Percentiles rank a stretch among this genome's conserved stretches.
Evolutionary conservation across 2,329 filamentous ascomycete genomes (phyloP).

Genomic region (Chalaropsis thielavioides): DNA sequence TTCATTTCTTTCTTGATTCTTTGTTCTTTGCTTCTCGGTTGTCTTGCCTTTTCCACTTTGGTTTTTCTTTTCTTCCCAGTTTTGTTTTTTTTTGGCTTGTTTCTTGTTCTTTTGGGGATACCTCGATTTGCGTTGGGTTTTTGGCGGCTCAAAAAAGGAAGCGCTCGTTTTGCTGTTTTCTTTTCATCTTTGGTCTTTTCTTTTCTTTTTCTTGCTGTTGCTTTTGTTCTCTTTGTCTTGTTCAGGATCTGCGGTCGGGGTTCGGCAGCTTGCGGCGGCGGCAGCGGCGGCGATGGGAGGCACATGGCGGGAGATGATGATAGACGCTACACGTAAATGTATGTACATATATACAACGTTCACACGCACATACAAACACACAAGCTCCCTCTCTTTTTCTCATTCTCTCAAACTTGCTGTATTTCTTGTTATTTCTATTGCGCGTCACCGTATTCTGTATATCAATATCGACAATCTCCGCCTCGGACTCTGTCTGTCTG

Average conservation of each 20-base stretch:
- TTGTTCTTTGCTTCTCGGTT: constrained; percentile 8
- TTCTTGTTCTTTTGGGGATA: constrained; percentile 16
- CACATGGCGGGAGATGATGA: constrained; percentile 10
- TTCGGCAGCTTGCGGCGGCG: not conserved
- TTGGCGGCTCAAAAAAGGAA: constrained; percentile 6
- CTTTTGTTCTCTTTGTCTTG: constrained; percentile 3
- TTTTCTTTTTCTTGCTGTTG: constrained; percentile 9
- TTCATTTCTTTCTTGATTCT: not conserved
- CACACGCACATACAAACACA: not conserved
- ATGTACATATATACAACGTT: constrained; percentile 6
- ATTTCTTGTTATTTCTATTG: not conserved
- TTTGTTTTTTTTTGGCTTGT: constrained; percentile 1
- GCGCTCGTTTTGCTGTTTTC: constrained; percentile 5
- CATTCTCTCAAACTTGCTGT: not conserved
- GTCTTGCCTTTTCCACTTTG: not conserved
- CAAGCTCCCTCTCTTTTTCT: not conserved
- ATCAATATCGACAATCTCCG: not conserved
- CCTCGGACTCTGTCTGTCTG: not conserved
- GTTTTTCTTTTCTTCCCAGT: constrained; percentile 10
- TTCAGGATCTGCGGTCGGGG: not conserved
- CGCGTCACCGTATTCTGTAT: not conserved
- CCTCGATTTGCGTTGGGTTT: constrained; percentile 14
- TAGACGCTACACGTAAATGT: constrained; percentile 16
- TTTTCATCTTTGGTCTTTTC: constrained; percentile 5
- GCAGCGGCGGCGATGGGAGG: not conserved